phyloP scores from a whole-genome alignment of 2,329 filamentous ascomycete genomes.

The Amylocarpus encephaloides region DNA sequence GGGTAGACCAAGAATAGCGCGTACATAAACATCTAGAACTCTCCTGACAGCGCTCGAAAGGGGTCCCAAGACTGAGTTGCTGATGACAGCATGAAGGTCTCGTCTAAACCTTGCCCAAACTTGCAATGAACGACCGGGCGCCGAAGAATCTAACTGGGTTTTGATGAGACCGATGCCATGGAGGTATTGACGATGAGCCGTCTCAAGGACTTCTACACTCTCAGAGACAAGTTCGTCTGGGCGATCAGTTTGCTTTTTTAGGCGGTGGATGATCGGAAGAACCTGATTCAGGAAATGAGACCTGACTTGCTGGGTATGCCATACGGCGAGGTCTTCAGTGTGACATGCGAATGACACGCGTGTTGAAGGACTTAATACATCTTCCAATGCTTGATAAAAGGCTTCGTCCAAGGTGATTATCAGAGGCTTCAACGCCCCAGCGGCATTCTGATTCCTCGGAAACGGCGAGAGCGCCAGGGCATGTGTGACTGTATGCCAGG shows the following conservation, averaged over 20 bases:
- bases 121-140: slow-evolving; percentile 32
- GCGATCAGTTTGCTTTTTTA: slow-evolving; percentile 8
- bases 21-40: slow-evolving; percentile 49
- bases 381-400: slow-evolving; percentile 47
- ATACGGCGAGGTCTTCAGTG: slow-evolving; percentile 51
- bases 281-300: slow-evolving; percentile 56
- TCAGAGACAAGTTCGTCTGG: slow-evolving; percentile 42
- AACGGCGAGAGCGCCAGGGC: slow-evolving; percentile 49
- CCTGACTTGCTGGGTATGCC: slow-evolving; percentile 56
- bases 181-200: slow-evolving; percentile 51
- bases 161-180: slow-evolving; percentile 48
- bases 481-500: slow-evolving; percentile 57
- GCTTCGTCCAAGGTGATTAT: slow-evolving; percentile 29
- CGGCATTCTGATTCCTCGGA: slow-evolving; percentile 39
- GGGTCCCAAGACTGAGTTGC: slow-evolving; percentile 52
- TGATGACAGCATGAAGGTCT: slow-evolving; percentile 59
- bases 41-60: slow-evolving; percentile 48
- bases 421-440: slow-evolving; percentile 16
- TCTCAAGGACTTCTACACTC: slow-evolving; percentile 52
- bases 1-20: slow-evolving; percentile 38
- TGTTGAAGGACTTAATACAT: slow-evolving; percentile 44
- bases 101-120: slow-evolving; percentile 47
- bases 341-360: slow-evolving; percentile 44
- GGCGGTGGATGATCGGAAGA: slow-evolving; percentile 47
- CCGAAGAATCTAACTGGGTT: slow-evolving; percentile 38